Evolutionary conservation across 495 filamentous ascomycete species (phyloP).

Genomic region (Rhypophila decipiens): DNA sequence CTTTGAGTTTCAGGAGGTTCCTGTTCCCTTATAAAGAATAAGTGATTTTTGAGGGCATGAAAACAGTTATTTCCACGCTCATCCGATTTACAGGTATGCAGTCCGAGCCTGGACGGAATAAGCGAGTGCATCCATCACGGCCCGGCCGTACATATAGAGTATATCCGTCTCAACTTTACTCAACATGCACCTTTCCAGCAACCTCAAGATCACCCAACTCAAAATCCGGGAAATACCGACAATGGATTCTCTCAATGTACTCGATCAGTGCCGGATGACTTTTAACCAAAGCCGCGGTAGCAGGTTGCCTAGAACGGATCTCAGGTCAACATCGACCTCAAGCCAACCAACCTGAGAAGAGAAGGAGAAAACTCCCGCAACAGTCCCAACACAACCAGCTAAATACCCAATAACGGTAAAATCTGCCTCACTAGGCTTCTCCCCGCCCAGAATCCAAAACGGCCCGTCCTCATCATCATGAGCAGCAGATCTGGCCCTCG

Average conservation of each 20-base stretch:
- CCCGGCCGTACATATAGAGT: no score
- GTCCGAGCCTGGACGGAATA: not conserved
- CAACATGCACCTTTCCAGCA: not conserved
- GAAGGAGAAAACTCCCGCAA: no score
- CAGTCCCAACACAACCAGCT: conserved; percentile 29
- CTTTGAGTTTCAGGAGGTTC: no score
- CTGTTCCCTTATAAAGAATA: not conserved
- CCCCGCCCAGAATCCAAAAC: conserved; percentile 50
- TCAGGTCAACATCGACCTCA: no score
- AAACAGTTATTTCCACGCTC: not conserved
- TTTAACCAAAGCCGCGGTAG: conserved; percentile 7
- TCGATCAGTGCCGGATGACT: conserved; percentile 5
- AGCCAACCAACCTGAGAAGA: no score
- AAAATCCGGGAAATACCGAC: conserved; percentile 12
- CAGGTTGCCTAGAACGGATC: conserved; percentile 7
- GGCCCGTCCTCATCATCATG: conserved; percentile 5
- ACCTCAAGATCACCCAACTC: not conserved
- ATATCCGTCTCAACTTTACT: not conserved
- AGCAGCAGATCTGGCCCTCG: conserved; percentile 5
- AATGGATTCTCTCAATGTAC: conserved; percentile 15
- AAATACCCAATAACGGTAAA: conserved; percentile 47
- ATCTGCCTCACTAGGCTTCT: conserved; percentile 47
- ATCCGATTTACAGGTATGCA: not conserved
- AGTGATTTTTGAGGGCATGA: not conserved
- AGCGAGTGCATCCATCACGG: no score